Base-by-base conservation (phyloP, 495 filamentous ascomycete species). In the Hypoxylon subgilvum region DNA sequence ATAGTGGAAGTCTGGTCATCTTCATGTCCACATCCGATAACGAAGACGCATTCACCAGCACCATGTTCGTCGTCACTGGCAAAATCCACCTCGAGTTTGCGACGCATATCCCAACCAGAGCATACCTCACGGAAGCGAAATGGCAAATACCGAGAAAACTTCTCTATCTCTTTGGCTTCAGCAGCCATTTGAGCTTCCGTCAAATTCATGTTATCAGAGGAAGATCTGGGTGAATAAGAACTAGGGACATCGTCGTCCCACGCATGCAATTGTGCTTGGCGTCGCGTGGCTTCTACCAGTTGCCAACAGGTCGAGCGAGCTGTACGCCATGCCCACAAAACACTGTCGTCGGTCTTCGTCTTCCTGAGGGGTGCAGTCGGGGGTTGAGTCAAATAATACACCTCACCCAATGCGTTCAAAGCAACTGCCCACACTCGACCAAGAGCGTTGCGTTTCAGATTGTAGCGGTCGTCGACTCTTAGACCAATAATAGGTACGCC, bases 401-500 rank as follows among this genome's bases (percentile, higher is more conserved):
- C 78, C 69, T 98, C 94, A 1, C 94, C 94, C 10, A 98, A 74
- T 6, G 94, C 94, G 67, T 98, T 97, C 31, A 98, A 74, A 22
- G 82, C 88, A 25, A 90, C 86, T 13, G 91, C 90, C 91, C 92
- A 97, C 3, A 90, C 82, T 21, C 91, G 86, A 16, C 83, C 79
- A 36, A 85, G 78, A 7, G 81, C 75, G 61, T 88, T 82, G 19
- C 92, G 85, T 57, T 83, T 83, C 13, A 79, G 62, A 18, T 84
- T 89, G 68, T 88, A 92, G 23, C 82, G 82, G 21, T 96, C 89
- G 63, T 97, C 95, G 3, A 96, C 88, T 27, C 84, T 84, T 54
- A 98, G 86, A 10, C 84, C 83, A 28, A 97, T 83, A 36, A 98
- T 92, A 4, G 94, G 94, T 4, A 98, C 90, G 34, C 94, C 94